Evolutionary conservation across 345 rosid genomes (phyloP), one percentile per base, ranked within the genome.

Genomic region (Heritiera littoralis): DNA sequence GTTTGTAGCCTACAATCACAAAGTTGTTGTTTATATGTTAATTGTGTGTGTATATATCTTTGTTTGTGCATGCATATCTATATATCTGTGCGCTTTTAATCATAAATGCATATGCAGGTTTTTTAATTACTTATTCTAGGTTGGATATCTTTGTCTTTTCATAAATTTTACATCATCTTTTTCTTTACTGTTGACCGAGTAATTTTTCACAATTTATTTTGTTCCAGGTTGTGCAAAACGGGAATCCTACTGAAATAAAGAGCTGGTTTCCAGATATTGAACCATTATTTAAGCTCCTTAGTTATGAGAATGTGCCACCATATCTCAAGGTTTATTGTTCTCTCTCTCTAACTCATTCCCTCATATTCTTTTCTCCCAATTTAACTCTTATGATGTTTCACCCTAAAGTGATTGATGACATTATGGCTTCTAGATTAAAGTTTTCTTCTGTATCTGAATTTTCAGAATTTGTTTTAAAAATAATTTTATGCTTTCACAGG

Each of bases 201-300:
- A 40, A 51, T 20, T 75, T n/a, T 64, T 55, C 49, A 18, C 5
- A 52, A 51, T 68, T 60, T 80, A 49, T 20, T 35, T 56, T 80
- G 32, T 48, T 82, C 56, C 84, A 92, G 97, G 94, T 92, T 74
- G 80, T 95, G 79, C 97, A 92, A 89, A 90, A 89, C 78, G 98
- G 97, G 64, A 91, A 89, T 85, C 96, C 94, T 9, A 59, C 80
- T 76, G 99, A 95, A 84, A 90, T 90, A 85, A 92, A 88, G 84
- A 90, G 89, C 74, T 93, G 98, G 99, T 93, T 95, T 86, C 92
- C 93, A 58, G 94, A 95, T 79, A 89, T 91, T 55, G 98, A 93
- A 86, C 96, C 99, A 75, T 86, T 95, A 74, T 95, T 93, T 88
- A 95, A 91, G 91, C 98, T 95, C 83, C 99, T 95, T 78, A 82